Percentiles rank a stretch among this genome's conserved stretches.
phyloP scores from a whole-genome alignment of 208 protist genomes.

The Trypanosoma theileri region DNA sequence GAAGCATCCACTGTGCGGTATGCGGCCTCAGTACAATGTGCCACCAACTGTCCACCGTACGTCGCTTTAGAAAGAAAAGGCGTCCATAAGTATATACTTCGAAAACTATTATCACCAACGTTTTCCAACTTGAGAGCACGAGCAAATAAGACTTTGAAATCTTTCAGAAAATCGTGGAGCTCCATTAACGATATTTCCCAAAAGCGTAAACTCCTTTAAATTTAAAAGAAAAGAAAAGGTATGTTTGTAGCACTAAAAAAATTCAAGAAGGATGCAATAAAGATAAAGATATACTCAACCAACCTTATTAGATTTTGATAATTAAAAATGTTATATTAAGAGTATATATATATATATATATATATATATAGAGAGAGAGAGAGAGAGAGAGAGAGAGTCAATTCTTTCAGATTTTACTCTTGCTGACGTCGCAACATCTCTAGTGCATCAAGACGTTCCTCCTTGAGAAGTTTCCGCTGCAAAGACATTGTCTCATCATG shows the following conservation, averaged over 20 bases:
- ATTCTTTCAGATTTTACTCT: background rate
- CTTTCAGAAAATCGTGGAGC: conserved; percentile 5
- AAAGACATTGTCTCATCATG: conserved; percentile 59
- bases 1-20: conserved; percentile 32
- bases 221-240: conserved; percentile 2
- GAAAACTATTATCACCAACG: conserved; percentile 27
- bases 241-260: conserved; percentile 3
- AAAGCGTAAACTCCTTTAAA: background rate
- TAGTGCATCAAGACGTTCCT: conserved; percentile 49
- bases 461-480: conserved; percentile 36
- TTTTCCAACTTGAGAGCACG: conserved; percentile 33
- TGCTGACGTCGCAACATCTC: conserved; percentile 34
- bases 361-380: too few relatives aligned
- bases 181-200: conserved; percentile 7
- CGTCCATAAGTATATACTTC: conserved; percentile 32
- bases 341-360: background rate
- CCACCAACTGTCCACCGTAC: conserved; percentile 58
- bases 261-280: background rate
- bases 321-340: background rate
- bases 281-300: background rate
- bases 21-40: conserved; percentile 40
- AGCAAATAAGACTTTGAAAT: conserved; percentile 18
- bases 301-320: background rate
- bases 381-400: too few relatives aligned
- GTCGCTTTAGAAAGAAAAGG: conserved; percentile 23